These are phyloP conservation scores for Sambucus nigra DNA, from an alignment of 129 eudicot genomes.

Conservation along the genomic window DNA sequence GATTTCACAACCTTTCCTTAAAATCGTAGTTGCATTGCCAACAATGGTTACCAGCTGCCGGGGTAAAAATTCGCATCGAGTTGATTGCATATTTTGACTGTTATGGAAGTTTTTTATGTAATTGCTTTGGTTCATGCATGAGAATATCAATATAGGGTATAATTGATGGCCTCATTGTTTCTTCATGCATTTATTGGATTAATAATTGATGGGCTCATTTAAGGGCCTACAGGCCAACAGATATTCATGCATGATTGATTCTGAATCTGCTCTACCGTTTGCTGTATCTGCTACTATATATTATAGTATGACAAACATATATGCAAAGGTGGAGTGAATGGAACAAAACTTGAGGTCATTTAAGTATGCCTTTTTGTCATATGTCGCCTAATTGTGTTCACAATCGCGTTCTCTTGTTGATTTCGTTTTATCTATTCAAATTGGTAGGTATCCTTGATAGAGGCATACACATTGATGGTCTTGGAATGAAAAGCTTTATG, in stretches of 20 bases:
- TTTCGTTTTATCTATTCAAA: conserved; percentile 1
- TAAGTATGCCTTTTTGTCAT: neutral
- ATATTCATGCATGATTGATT: neutral
- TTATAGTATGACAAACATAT: neutral
- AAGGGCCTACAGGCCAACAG: neutral
- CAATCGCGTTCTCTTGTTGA: conserved; percentile 8
- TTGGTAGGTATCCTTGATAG: conserved; percentile 79
- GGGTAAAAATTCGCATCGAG: conserved; percentile 33
- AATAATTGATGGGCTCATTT: neutral
- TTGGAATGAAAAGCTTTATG: conserved; percentile 88
- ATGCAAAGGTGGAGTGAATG: neutral
- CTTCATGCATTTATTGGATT: neutral
- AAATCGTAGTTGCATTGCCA: conserved; percentile 88
- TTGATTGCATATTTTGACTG: conserved; percentile 4
- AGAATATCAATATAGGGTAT: neutral
- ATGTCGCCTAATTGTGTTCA: neutral
- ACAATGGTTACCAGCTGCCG: conserved; percentile 96
- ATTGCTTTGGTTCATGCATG: conserved; percentile 1
- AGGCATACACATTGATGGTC: conserved; percentile 93
- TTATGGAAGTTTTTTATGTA: conserved; percentile 2
- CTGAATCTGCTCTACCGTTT: neutral
- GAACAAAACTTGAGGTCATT: neutral
- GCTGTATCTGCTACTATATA: neutral
- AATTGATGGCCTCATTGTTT: neutral
- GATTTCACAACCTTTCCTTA: conserved; percentile 70